phyloP scores from a whole-genome alignment of 192 early-diverging fungal genomes.

The Spizellomyces punctatus region DNA sequence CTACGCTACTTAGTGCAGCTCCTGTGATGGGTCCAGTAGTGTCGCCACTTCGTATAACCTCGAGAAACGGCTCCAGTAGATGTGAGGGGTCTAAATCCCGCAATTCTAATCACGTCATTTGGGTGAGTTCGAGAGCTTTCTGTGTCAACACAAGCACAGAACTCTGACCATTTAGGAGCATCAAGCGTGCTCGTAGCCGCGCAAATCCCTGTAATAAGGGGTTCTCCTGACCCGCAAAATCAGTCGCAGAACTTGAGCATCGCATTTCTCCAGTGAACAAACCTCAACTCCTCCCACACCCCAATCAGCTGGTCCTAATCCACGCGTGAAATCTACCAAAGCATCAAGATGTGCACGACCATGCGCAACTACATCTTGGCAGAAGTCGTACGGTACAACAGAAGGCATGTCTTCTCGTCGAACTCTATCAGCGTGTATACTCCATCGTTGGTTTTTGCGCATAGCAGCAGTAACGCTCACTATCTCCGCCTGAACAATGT shows the following conservation, averaged over 20 bases:
- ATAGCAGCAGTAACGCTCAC: slow-evolving; percentile 74
- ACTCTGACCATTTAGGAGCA: slow-evolving; percentile 35
- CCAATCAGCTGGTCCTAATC: slow-evolving; percentile 9
- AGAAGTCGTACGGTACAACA: slow-evolving; percentile 19
- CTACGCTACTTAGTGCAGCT: slow-evolving; percentile 83
- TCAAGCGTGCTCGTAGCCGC: slow-evolving; percentile 60
- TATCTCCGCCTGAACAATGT: slow-evolving; percentile 76
- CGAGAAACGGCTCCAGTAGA: slow-evolving; percentile 89
- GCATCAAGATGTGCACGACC: slow-evolving; percentile 22
- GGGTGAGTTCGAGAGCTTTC: neutral
- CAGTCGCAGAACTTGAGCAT: too few relatives aligned
- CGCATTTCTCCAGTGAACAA: too few relatives aligned
- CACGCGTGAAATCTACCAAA: slow-evolving; percentile 32
- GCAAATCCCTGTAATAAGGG: slow-evolving; percentile 72
- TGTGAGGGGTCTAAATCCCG: slow-evolving; percentile 53
- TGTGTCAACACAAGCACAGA: neutral
- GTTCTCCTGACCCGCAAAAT: slow-evolving; percentile 49
- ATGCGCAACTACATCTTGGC: slow-evolving; percentile 9
- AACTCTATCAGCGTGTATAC: slow-evolving; percentile 37
- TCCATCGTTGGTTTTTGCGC: slow-evolving; percentile 83
- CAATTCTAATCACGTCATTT: slow-evolving; percentile 28
- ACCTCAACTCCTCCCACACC: slow-evolving; percentile 8
- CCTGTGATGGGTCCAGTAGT: slow-evolving; percentile 95
- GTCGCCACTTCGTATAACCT: slow-evolving; percentile 88
- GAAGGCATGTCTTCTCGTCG: neutral